Evolutionary conservation across 306 rosid species (phyloP).

Genomic region (Castanospermum australe): DNA sequence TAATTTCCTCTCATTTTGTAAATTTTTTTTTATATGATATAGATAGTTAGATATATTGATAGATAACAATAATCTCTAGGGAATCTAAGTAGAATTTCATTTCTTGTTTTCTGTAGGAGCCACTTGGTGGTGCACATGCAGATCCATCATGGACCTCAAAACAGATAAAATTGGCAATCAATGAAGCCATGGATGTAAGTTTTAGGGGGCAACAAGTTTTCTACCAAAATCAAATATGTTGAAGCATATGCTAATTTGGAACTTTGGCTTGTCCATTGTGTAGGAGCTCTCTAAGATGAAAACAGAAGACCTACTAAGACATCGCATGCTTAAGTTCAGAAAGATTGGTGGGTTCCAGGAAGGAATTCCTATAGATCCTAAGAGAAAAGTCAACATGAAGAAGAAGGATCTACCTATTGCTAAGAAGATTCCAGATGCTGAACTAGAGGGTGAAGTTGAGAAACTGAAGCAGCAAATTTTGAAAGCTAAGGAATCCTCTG

Average conservation of each 20-base stretch:
- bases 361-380: constrained; percentile 73
- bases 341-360: constrained; percentile 81
- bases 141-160: constrained; percentile 84
- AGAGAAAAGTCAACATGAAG: constrained; percentile 65
- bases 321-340: constrained; percentile 79
- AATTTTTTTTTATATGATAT: not conserved
- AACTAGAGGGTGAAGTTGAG: constrained; percentile 54
- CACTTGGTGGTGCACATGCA: constrained; percentile 93
- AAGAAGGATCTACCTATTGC: constrained; percentile 51
- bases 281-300: constrained; percentile 77
- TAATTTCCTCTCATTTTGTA: not conserved
- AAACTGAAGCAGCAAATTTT: constrained; percentile 55
- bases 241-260: constrained; percentile 18
- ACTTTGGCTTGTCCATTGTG: constrained; percentile 24
- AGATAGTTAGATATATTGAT: not conserved
- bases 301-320: constrained; percentile 57
- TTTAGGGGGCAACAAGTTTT: constrained; percentile 7
- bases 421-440: constrained; percentile 38
- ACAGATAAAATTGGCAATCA: constrained; percentile 75
- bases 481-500: constrained; percentile 50
- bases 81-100: constrained; percentile 19
- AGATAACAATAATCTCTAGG: not conserved
- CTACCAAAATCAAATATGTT: constrained; percentile 13
- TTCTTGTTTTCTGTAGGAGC: constrained; percentile 62
- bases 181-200: constrained; percentile 84